A percentile compares a stretch with the other conserved stretches of the same genome.
Evolutionary conservation across 495 filamentous ascomycete species (phyloP).

Genomic region (Penicillium coffeae): DNA sequence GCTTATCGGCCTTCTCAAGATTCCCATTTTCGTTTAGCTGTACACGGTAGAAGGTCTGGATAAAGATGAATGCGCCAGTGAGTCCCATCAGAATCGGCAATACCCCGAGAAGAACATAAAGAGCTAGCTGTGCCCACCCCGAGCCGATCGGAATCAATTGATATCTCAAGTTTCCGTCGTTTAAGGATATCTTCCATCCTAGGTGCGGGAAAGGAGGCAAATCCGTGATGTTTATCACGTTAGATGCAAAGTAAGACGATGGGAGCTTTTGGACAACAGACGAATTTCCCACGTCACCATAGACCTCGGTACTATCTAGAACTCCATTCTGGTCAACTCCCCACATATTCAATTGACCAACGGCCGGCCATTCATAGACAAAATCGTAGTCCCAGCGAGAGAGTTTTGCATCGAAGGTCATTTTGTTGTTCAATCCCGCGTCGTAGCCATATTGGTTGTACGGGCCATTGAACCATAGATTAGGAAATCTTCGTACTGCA

Average conservation of each 20-base stretch:
- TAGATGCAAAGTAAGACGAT: constrained; percentile 51
- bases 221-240: constrained; percentile 58
- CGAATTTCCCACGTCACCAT: constrained; percentile 60
- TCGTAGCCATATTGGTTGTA: constrained; percentile 70
- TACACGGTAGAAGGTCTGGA: constrained; percentile 65
- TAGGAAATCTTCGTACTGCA: constrained; percentile 53
- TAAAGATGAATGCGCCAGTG: constrained; percentile 54
- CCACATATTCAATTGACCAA: constrained; percentile 65
- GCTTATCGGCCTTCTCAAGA: constrained; percentile 41
- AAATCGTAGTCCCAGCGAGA: constrained; percentile 57
- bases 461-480: constrained; percentile 61
- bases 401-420: constrained; percentile 50
- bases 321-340: constrained; percentile 63
- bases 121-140: constrained; percentile 49
- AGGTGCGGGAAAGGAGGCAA: constrained; percentile 53
- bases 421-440: constrained; percentile 53
- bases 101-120: constrained; percentile 54
- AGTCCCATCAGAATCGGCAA: constrained; percentile 50
- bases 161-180: constrained; percentile 54
- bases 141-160: constrained; percentile 52
- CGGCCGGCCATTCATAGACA: constrained; percentile 61
- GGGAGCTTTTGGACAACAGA: constrained; percentile 62
- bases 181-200: constrained; percentile 51
- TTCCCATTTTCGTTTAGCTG: constrained; percentile 68
- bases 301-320: constrained; percentile 56